A percentile compares a stretch with the other conserved stretches of the same genome.
phyloP scores from a whole-genome alignment of 768 basidiomycete genomes.

The Phanerochaete sordida region DNA sequence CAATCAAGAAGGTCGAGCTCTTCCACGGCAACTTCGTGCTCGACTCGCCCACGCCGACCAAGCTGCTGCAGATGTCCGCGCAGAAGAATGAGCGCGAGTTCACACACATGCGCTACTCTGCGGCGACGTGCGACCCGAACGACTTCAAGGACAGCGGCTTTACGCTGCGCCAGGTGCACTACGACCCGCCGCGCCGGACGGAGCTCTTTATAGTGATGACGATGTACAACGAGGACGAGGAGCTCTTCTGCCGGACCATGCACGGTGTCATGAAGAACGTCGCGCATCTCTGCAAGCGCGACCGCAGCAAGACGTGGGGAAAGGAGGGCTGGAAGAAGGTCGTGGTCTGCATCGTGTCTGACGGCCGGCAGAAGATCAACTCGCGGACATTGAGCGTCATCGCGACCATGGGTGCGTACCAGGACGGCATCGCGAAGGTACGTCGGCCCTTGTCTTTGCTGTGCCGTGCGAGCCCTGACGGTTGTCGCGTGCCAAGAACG shows the following conservation, averaged over 20 bases:
- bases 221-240: slow-evolving; percentile 95
- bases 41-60: slow-evolving; percentile 88
- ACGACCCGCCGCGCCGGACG: slow-evolving; percentile 86
- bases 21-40: slow-evolving; percentile 94
- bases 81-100: slow-evolving; percentile 82
- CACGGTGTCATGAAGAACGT: slow-evolving; percentile 96
- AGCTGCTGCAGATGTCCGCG: slow-evolving; percentile 80
- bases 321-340: slow-evolving; percentile 99
- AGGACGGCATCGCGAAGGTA: slow-evolving; percentile 89
- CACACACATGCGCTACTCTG: slow-evolving; percentile 94
- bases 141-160: slow-evolving; percentile 81
- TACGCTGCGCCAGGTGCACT: slow-evolving; percentile 85
- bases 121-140: slow-evolving; percentile 95
- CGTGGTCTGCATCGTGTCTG: slow-evolving; percentile 88
- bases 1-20: slow-evolving; percentile 88
- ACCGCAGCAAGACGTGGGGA: slow-evolving; percentile 92
- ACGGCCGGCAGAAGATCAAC: slow-evolving; percentile 84
- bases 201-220: slow-evolving; percentile 98
- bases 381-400: slow-evolving; percentile 79
- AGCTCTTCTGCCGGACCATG: slow-evolving; percentile 90
- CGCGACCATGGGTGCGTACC: slow-evolving; percentile 92
- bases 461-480: background rate
- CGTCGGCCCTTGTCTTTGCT: slow-evolving; percentile 13
- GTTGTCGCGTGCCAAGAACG: slow-evolving; percentile 39
- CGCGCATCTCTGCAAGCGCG: slow-evolving; percentile 81